Percentiles rank a stretch among this genome's conserved stretches.
phyloP scores from a whole-genome alignment of 352 stramenopile species.

The Hyaloperonospora brassicae region DNA sequence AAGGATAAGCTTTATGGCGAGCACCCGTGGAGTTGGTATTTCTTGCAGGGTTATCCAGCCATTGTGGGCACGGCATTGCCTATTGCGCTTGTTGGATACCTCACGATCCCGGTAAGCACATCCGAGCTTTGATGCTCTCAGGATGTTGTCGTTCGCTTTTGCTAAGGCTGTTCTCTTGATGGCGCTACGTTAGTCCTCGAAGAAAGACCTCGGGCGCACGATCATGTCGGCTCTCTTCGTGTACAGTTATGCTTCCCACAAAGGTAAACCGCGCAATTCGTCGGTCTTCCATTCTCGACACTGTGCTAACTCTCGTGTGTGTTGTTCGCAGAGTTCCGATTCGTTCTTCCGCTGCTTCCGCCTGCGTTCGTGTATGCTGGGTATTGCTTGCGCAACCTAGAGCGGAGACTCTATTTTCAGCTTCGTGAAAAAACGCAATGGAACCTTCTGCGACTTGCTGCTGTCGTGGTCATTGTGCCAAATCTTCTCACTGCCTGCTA shows the following conservation, averaged over 20 bases:
- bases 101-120: constrained; percentile 42
- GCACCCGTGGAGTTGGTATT: constrained; percentile 81
- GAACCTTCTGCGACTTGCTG: constrained; percentile 41
- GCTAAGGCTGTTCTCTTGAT: constrained; percentile 1
- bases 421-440: constrained; percentile 45
- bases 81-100: constrained; percentile 43
- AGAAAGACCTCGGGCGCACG: constrained; percentile 58
- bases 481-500: constrained; percentile 67
- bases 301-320: background rate
- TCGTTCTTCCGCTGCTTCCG: constrained; percentile 72
- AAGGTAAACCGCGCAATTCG: constrained; percentile 36
- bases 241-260: constrained; percentile 73
- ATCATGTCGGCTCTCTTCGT: constrained; percentile 67
- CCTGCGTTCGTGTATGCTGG: constrained; percentile 67
- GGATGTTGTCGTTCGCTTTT: too few species aligned
- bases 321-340: constrained; percentile 60
- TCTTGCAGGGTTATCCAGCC: constrained; percentile 66
- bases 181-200: constrained; percentile 25
- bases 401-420: constrained; percentile 50
- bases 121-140: background rate
- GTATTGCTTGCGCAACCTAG: constrained; percentile 67
- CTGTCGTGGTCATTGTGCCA: constrained; percentile 45
- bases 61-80: constrained; percentile 53
- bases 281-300: background rate
- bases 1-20: constrained; percentile 78